These are phyloP conservation scores for Miscanthus lutarioriparius DNA, from an alignment of 176 grass and related monocot genomes.

Conservation along the genomic window DNA sequence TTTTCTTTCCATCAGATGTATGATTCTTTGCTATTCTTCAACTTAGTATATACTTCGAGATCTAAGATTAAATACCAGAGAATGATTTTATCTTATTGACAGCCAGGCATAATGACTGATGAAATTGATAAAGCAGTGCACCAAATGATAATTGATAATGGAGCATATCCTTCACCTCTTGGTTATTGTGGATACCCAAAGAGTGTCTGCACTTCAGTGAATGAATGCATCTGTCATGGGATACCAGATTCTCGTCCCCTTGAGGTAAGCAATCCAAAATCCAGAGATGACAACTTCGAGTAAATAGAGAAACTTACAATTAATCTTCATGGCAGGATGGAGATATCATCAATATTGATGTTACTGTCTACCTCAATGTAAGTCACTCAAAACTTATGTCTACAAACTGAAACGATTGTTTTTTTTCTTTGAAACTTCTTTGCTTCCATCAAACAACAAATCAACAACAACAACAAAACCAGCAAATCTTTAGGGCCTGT, in stretches of 20 bases:
- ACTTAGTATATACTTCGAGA: neutral
- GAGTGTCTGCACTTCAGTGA: constrained; percentile 94
- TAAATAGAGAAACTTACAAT: constrained; percentile 17
- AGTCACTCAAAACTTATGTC: constrained; percentile 26
- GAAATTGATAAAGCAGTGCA: constrained; percentile 97
- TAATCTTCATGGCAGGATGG: constrained; percentile 63
- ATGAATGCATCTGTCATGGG: constrained; percentile 97
- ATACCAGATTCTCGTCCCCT: constrained; percentile 92
- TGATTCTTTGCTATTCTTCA: constrained; percentile 5
- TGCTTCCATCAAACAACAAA: neutral
- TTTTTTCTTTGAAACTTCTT: neutral
- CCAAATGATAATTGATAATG: constrained; percentile 89
- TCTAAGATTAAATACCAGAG: constrained; percentile 25
- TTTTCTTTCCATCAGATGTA: constrained; percentile 28
- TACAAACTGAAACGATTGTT: constrained; percentile 12
- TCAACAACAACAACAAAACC: neutral
- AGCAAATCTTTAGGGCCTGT: neutral
- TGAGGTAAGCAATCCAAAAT: constrained; percentile 57
- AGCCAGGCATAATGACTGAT: constrained; percentile 94
- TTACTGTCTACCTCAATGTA: constrained; percentile 97
- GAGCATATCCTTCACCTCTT: constrained; percentile 93
- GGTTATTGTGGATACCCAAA: constrained; percentile 92
- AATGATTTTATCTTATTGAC: constrained; percentile 50
- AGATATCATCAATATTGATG: constrained; percentile 98
- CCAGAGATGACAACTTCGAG: neutral